Evolutionary conservation across 306 rosid genomes (phyloP).

Genomic region (Sophora flavescens): DNA sequence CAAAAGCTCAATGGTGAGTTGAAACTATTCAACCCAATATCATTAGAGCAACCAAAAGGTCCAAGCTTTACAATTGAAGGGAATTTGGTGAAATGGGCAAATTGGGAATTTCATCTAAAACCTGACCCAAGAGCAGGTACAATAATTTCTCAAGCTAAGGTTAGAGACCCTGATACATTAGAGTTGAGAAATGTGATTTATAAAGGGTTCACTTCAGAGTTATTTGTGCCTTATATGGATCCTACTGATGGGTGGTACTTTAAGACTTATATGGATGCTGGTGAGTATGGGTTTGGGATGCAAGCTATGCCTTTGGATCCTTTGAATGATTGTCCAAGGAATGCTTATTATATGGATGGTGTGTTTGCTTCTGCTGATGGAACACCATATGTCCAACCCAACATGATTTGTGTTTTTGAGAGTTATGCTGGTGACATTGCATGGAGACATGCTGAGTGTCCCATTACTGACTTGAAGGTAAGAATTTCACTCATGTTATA

Average conservation of each 20-base stretch:
- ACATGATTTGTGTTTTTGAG: slow-evolving; percentile 86
- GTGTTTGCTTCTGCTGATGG: slow-evolving; percentile 83
- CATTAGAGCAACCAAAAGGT: slow-evolving; percentile 86
- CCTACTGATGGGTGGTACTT: slow-evolving; percentile 93
- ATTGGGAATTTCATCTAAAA: slow-evolving; percentile 86
- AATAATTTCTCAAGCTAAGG: slow-evolving; percentile 65
- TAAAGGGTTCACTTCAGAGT: slow-evolving; percentile 83
- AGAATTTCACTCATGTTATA: neutral
- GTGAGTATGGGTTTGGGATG: slow-evolving; percentile 91
- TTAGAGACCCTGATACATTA: slow-evolving; percentile 72
- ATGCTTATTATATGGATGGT: slow-evolving; percentile 84
- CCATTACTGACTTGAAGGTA: slow-evolving; percentile 75
- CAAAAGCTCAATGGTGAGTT: slow-evolving; percentile 58
- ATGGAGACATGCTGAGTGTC: slow-evolving; percentile 89
- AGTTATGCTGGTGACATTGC: slow-evolving; percentile 87
- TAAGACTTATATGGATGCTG: slow-evolving; percentile 95
- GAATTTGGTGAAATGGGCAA: slow-evolving; percentile 82
- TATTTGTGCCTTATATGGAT: slow-evolving; percentile 95
- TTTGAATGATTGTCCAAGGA: slow-evolving; percentile 87
- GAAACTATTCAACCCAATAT: slow-evolving; percentile 69
- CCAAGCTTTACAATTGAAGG: slow-evolving; percentile 80
- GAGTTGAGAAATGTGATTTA: slow-evolving; percentile 76
- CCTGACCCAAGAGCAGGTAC: slow-evolving; percentile 79
- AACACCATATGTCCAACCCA: slow-evolving; percentile 70
- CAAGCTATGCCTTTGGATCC: slow-evolving; percentile 90